These are phyloP conservation scores for Solanum chilense DNA, from an alignment of 257 asterid genomes.

Conservation along the genomic window DNA sequence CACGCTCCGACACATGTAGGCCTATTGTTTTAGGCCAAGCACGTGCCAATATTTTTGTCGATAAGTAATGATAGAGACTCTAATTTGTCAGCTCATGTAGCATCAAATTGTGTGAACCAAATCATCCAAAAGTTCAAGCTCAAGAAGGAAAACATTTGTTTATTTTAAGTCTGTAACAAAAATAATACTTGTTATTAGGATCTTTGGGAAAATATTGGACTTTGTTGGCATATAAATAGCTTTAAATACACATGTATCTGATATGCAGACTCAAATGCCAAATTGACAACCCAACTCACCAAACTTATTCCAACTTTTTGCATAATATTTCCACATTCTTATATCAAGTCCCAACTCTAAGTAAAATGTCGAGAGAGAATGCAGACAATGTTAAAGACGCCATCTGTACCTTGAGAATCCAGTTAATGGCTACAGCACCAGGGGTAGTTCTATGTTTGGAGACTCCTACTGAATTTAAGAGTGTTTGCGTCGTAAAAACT, in stretches of 20 bases:
- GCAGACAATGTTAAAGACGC: neutral
- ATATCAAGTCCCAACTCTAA: neutral
- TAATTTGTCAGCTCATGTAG: neutral
- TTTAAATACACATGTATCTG: neutral
- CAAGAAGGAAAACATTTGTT: neutral
- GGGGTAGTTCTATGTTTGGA: conserved; percentile 49
- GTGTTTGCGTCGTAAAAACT: conserved; percentile 95
- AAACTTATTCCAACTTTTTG: neutral
- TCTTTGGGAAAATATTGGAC: neutral
- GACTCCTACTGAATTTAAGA: conserved; percentile 78
- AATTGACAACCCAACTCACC: neutral
- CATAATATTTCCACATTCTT: neutral
- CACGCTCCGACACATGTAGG: neutral
- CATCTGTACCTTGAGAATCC: conserved; percentile 88
- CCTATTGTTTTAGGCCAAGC: neutral
- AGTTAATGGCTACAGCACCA: conserved; percentile 93
- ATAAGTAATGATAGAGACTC: neutral
- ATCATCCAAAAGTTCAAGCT: neutral
- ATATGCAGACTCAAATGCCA: neutral
- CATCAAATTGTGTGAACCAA: neutral
- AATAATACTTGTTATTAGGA: neutral
- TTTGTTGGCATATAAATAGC: neutral
- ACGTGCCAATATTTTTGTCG: neutral
- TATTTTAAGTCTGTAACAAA: neutral
- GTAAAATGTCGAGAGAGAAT: neutral